Base-by-base conservation (phyloP, 1,139 yeast species). In the Hemisphaericaspora subhashii region DNA sequence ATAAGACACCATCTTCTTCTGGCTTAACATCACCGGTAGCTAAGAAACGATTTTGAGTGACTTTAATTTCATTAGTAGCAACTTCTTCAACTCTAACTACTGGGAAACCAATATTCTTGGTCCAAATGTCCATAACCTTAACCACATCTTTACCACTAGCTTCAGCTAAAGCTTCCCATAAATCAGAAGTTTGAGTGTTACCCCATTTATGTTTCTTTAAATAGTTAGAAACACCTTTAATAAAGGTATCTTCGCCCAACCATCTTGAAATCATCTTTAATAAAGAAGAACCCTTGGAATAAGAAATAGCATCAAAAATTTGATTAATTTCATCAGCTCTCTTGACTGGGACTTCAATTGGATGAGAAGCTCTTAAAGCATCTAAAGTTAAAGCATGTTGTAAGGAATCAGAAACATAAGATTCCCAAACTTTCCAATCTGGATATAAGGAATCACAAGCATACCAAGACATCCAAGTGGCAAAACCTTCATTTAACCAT, bases 71-170 rank as follows among this genome's bases (percentile, higher is more conserved):
- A 41, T 66, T 62, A 26, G 55, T 56, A 14, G 62, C 60, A 20
- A 60, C 62, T 46, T 45, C 77, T 34, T 65, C 59, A 25, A 86
- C 92, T 26, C 80, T 70, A 35, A 88, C 66, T 12, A 87, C 77
- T 16, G 96, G 96, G 70, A 74, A 88, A 9, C 96, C 96, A 46
- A 86, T 79, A 55, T 83, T 79, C 52, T 82, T 81, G 42, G 95
- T 86, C 96, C 96, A 88, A 42, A 79, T 72, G 52, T 82, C 80
- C 95, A 88, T 87, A 41, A 84, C 83, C 42, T 69, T 64, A 44
- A 74, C 77, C 40, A 88, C 88, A 51, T 87, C 88, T 58, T 84
- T 76, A 35, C 95, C 94, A 35, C 89, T 78, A 30, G 79, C 92
- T 39, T 80, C 85, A 36, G 85, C 66, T 41, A 87, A 70, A 22